These are phyloP conservation scores for Talaromyces sp. DNA, from an alignment of 2,329 filamentous ascomycete species.

Conservation along the genomic window DNA sequence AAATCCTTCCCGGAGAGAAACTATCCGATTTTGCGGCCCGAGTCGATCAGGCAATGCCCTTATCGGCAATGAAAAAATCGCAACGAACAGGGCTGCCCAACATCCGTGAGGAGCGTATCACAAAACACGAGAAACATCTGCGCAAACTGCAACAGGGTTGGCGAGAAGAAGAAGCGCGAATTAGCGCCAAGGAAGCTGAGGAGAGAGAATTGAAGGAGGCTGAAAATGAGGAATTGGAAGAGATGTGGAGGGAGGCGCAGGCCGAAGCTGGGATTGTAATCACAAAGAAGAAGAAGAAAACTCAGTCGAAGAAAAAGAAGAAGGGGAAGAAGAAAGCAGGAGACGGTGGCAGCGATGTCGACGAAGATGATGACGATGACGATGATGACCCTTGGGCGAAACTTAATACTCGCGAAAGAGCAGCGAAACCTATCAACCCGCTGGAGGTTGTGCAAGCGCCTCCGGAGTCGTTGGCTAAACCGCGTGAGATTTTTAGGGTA, in stretches of 20 bases:
- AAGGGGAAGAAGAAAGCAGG: constrained; percentile 41
- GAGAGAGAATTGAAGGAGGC: constrained; percentile 72
- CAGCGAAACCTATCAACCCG: constrained; percentile 32
- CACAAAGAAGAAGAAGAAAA: constrained; percentile 42
- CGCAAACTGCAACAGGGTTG: constrained; percentile 55
- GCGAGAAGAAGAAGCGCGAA: constrained; percentile 49
- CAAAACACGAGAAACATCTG: constrained; percentile 78
- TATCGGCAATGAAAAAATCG: constrained; percentile 64
- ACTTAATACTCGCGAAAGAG: constrained; percentile 55
- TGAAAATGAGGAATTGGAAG: constrained; percentile 63
- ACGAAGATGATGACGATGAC: constrained; percentile 45
- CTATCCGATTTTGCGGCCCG: constrained; percentile 75
- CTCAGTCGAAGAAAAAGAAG: constrained; percentile 32
- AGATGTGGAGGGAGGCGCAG: constrained; percentile 60
- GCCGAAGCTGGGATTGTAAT: constrained; percentile 48
- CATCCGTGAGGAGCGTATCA: constrained; percentile 56
- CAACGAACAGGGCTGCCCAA: constrained; percentile 28
- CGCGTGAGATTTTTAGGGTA: constrained; percentile 60
- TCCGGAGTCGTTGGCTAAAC: constrained; percentile 62
- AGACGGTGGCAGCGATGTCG: constrained; percentile 25
- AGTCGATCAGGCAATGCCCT: constrained; percentile 77
- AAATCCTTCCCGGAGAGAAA: constrained; percentile 77
- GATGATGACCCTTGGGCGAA: constrained; percentile 74
- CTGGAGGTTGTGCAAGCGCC: constrained; percentile 64
- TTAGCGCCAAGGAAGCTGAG: constrained; percentile 71